Evolutionary conservation across 2,329 filamentous ascomycete genomes (phyloP).

Genomic region (Trichoderma aggressivum): DNA sequence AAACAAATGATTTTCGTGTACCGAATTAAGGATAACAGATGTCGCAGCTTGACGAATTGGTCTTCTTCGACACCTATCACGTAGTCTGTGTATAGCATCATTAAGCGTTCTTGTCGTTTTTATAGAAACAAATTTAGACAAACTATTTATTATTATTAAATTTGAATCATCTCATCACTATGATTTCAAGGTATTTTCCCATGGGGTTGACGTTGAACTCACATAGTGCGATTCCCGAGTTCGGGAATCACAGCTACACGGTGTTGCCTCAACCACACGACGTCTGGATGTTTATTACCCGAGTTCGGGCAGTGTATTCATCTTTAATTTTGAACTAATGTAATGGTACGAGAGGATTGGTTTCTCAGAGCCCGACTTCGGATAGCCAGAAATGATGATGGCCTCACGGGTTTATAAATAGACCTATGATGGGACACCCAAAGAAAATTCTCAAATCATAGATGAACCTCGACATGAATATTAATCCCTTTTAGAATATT

Average conservation of each 20-base stretch:
- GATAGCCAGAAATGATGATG: background rate
- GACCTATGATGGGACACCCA: background rate
- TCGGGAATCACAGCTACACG: background rate
- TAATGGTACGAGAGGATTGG: background rate
- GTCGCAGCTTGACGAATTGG: background rate
- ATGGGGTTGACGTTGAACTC: background rate
- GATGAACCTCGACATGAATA: background rate
- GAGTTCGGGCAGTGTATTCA: background rate
- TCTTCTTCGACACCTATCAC: background rate
- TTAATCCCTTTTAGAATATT: background rate
- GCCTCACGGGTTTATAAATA: background rate
- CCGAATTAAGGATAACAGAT: background rate
- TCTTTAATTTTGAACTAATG: background rate
- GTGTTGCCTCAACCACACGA: background rate
- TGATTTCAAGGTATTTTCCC: background rate
- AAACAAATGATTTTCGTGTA: background rate
- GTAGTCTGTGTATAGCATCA: background rate
- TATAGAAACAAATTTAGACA: background rate
- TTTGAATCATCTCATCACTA: background rate
- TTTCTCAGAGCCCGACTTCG: background rate
- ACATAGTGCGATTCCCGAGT: background rate
- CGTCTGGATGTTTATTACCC: background rate
- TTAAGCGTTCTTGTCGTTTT: background rate
- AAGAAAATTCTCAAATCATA: too few relatives aligned
- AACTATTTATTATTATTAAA: background rate